These are phyloP conservation scores for Solanum verrucosum DNA, from an alignment of 257 asterid genomes.

Conservation along the genomic window DNA sequence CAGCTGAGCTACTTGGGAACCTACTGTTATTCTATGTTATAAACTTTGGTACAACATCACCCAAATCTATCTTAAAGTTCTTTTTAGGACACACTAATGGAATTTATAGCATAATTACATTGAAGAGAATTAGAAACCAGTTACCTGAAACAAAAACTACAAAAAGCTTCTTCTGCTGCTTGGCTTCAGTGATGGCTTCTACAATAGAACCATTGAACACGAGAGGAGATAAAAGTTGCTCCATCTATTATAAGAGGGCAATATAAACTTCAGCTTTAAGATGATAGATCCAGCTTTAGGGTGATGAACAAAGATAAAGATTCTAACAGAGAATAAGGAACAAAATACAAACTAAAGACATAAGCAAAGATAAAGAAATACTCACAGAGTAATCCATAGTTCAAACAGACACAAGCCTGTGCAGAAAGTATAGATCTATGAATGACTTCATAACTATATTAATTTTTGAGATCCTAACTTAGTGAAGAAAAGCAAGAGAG, in stretches of 20 bases:
- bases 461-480: not conserved
- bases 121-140: constrained; percentile 8
- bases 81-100: not conserved
- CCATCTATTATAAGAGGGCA: constrained; percentile 49
- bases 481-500: not conserved
- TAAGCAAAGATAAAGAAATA: not conserved
- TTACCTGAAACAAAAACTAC: constrained; percentile 74
- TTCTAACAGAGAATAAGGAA: not conserved
- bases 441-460: not conserved
- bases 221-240: constrained; percentile 55
- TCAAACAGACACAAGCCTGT: not conserved
- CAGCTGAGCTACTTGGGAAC: not conserved
- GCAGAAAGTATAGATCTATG: not conserved
- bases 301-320: not conserved
- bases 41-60: not conserved
- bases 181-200: constrained; percentile 83
- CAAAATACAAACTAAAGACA: not conserved
- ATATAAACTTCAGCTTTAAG: not conserved
- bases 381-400: not conserved
- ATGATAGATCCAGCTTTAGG: not conserved
- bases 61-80: not conserved
- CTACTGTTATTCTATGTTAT: not conserved
- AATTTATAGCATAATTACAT: not conserved
- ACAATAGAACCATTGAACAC: constrained; percentile 66
- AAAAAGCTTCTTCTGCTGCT: constrained; percentile 78